Percentiles rank a stretch among this genome's conserved stretches.
Conservation (phyloP, 2,329 filamentous ascomycete species). For the Exophiala mesophila region DNA sequence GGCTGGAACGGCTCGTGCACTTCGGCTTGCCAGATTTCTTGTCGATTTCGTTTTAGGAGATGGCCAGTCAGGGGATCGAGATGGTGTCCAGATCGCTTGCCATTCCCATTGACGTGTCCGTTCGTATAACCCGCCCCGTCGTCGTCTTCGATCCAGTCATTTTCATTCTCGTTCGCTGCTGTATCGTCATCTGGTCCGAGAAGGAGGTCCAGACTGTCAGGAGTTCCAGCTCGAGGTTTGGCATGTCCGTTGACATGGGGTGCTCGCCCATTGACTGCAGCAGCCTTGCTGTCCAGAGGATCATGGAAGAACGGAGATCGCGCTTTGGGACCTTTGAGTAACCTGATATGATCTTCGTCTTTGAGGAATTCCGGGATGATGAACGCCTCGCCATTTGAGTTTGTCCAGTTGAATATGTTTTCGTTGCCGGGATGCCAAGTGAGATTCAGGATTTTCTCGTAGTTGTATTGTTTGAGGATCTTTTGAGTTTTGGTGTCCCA, state of each 20-base stretch:
- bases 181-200: slow-evolving; percentile 59
- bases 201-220: slow-evolving; percentile 79
- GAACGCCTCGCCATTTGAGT: slow-evolving; percentile 85
- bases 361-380: slow-evolving; percentile 71
- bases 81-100: slow-evolving; percentile 56
- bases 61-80: slow-evolving; percentile 41
- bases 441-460: slow-evolving; percentile 77
- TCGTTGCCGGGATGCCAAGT: slow-evolving; percentile 78
- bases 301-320: slow-evolving; percentile 78
- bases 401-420: slow-evolving; percentile 88
- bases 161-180: slow-evolving; percentile 45
- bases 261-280: slow-evolving; percentile 52
- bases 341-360: slow-evolving; percentile 48
- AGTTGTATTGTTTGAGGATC: slow-evolving; percentile 70
- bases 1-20: slow-evolving; percentile 86
- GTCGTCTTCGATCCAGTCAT: slow-evolving; percentile 90
- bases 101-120: slow-evolving; percentile 62
- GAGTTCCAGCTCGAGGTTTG: slow-evolving; percentile 54
- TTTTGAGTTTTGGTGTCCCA: slow-evolving; percentile 91
- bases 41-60: slow-evolving; percentile 48
- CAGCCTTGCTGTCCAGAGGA: slow-evolving; percentile 63
- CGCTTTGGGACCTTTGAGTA: slow-evolving; percentile 51
- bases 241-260: slow-evolving; percentile 50
- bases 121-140: slow-evolving; percentile 87
- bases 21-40: slow-evolving; percentile 54